Base-by-base conservation (phyloP, 2,329 filamentous ascomycete genomes). In the Ustulina deusta region DNA sequence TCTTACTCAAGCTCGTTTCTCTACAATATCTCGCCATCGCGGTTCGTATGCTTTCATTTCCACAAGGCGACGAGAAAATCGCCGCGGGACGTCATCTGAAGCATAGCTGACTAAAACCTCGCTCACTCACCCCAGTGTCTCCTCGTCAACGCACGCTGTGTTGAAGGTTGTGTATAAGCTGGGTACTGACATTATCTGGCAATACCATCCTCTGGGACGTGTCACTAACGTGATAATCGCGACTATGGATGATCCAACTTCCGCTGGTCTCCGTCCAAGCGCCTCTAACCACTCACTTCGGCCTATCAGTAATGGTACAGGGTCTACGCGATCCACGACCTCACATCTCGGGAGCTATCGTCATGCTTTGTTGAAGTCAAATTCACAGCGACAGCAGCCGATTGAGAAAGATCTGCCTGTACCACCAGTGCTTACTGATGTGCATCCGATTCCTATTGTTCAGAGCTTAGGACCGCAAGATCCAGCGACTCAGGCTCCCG, bases 361-460 rank as follows among this genome's bases (percentile, higher is more conserved):
- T 20, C 72, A 75, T 73, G 65, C 61, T 17, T 66, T 77, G 25
- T 65, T 76, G 61, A 76, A 73, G 59, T 65, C 63, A 6, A 68
- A 72, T n/a, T 48, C 63, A n/a, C 38, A 69, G 22, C 63, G 44
- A 29, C 61, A 61, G 36, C 57, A 66, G 9, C 32, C 66, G 17
- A 48, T 66, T 17, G 66, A 73, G 27, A 76, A 71, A 61, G 74
- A 77, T 22, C 40, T 70, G 25, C 75, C 76, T 51, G 60, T 73
- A 34, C 74, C 76, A 40, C 74, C 75, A 3, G 58, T 77, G n/a
- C 55, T 78, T 20, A 76, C 72, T 13, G 62, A 61, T 11, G 66
- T 63, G 1, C 48, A 64, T 11, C 22, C 57, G 25, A 34, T 15
- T 9, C 22, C 48, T 22, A 15, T 38, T 42, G 20, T 11, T 13